Base-by-base conservation (phyloP, 2,329 filamentous ascomycete genomes). In the Aspergillus glaucus region DNA sequence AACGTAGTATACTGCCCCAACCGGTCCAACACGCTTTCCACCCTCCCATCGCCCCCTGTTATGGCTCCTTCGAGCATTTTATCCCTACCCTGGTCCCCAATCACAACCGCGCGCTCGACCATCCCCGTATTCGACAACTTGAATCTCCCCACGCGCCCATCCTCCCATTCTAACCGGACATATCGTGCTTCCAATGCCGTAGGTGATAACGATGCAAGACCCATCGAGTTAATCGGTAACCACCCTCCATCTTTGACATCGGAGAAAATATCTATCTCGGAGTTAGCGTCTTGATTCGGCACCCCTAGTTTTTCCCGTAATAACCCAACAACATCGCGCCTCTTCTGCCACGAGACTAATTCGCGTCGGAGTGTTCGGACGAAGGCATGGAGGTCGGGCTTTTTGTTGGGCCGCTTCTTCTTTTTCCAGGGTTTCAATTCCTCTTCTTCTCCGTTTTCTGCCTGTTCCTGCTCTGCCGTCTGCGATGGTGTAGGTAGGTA, bases 61-160 rank as follows among this genome's bases (percentile, higher is more conserved):
- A 73, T 58, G 1, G 61, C 51, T 53, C 57, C 60, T 47, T 72
- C 70, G 3, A 59, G 55, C 40, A 43, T 41, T 47, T 70, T 71
- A 52, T 71, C 69, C 24, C 70, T 57, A 1, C 69, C 69, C 15
- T 50, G 19, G 39, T 70, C 67, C 2, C 69, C 70, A 53, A 73
- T 67, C 12, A 75, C 66, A 42, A 73, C 68, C 3, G 69, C 71
- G 9, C 69, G 58, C 48, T 74, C 69, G 26, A 75, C 63, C 30
- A 60, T 46, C 3, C 72, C 72, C 7, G 60, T 50, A 55, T 69
- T 65, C 3, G 69, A 68, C 21, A 75, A 55, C 50, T 70, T 71
- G 40, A 75, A 66, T 39, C 69, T 60, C 3, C 71, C 73, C 24
- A 75, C 65, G 4, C 67, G 65, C 4, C 70, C 71, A 58, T 74